These are phyloP conservation scores for Phialophora expanda DNA, from an alignment of 2,329 filamentous ascomycete species.

Conservation along the genomic window DNA sequence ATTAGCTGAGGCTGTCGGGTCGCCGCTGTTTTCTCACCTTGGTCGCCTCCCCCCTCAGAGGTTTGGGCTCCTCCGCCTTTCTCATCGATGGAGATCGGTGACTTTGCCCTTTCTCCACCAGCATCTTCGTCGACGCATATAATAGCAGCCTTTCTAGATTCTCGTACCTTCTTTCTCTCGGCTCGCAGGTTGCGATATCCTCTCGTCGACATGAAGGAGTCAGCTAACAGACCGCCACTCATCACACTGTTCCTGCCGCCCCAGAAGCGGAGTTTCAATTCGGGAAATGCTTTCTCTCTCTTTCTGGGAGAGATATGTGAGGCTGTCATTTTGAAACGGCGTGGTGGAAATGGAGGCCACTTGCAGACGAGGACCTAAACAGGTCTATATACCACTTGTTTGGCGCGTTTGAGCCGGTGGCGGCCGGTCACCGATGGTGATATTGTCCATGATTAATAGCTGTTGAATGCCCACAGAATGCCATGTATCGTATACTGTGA, in stretches of 20 bases:
- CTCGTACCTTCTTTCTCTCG: background rate
- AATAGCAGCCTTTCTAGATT: background rate
- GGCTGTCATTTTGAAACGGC: background rate
- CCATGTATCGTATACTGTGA: background rate
- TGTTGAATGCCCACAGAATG: background rate
- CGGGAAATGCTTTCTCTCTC: background rate
- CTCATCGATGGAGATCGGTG: background rate
- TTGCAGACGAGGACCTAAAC: background rate
- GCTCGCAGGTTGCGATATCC: background rate
- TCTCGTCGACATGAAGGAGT: background rate
- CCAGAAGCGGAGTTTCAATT: conserved; percentile 1
- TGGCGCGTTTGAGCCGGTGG: background rate
- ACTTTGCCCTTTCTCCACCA: background rate
- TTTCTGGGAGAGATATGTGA: background rate
- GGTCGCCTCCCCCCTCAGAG: background rate
- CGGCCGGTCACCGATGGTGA: background rate
- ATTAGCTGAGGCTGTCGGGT: background rate
- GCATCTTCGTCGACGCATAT: background rate
- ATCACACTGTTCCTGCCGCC: conserved; percentile 1
- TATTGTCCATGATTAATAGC: background rate
- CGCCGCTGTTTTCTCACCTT: background rate
- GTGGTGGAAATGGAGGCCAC: background rate
- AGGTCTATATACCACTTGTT: background rate
- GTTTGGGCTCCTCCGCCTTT: background rate
- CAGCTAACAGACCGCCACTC: background rate